phyloP scores from a whole-genome alignment of 164 flowering plant species.

The Sedum album region DNA sequence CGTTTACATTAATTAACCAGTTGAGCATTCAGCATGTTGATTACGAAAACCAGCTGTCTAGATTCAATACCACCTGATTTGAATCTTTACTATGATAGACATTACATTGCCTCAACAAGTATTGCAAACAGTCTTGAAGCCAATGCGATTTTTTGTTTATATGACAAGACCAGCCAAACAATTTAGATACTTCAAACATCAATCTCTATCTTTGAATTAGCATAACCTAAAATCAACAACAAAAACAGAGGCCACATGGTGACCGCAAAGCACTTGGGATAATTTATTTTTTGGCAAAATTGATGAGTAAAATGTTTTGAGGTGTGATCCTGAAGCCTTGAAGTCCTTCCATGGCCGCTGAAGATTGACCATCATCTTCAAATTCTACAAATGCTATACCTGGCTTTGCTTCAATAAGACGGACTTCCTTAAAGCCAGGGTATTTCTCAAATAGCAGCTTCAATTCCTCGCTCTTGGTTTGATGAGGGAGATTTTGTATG shows the following conservation, averaged over 20 bases:
- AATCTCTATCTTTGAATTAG: not conserved
- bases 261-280: not conserved
- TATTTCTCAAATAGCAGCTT: conserved; percentile 77
- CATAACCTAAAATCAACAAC: not conserved
- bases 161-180: too few relatives aligned
- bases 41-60: too few relatives aligned
- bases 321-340: conserved; percentile 87
- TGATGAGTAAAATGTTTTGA: conserved; percentile 69
- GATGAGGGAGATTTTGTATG: conserved; percentile 82
- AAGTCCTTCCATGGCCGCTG: conserved; percentile 85
- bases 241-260: not conserved
- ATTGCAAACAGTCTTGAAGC: too few relatives aligned
- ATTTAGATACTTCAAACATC: too few relatives aligned
- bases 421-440: conserved; percentile 89
- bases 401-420: conserved; percentile 94
- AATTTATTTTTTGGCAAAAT: conserved; percentile 72
- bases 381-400: conserved; percentile 97
- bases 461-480: conserved; percentile 76
- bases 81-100: too few relatives aligned
- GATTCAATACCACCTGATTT: too few relatives aligned
- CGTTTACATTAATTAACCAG: too few relatives aligned
- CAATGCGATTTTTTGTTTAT: too few relatives aligned
- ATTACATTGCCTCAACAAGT: too few relatives aligned
- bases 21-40: too few relatives aligned
- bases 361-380: conserved; percentile 74